These are phyloP conservation scores for Candida ortonii DNA, from an alignment of 805 yeast species.

Conservation along the genomic window DNA sequence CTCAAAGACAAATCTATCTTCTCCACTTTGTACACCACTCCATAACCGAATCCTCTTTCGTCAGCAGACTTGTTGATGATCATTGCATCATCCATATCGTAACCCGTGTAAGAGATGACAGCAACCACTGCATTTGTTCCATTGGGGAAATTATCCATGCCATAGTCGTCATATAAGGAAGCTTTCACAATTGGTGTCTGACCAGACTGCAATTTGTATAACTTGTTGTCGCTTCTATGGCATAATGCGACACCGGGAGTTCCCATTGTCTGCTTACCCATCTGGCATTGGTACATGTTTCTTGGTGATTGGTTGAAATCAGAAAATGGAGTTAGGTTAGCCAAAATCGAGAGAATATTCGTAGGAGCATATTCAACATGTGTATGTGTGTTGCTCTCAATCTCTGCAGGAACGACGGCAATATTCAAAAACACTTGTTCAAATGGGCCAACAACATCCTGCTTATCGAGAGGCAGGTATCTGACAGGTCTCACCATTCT, in stretches of 20 bases:
- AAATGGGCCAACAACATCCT: constrained; percentile 92
- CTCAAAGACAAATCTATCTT: constrained; percentile 76
- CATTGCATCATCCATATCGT: constrained; percentile 99
- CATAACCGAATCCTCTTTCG: constrained; percentile 97
- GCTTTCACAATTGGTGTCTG: constrained; percentile 98
- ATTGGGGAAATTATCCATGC: constrained; percentile 97
- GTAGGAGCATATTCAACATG: constrained; percentile 97
- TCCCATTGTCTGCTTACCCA: constrained; percentile 99
- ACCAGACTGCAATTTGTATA: constrained; percentile 89
- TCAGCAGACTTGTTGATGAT: constrained; percentile 95
- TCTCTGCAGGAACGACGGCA: constrained; percentile 92
- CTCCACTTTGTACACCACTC: constrained; percentile 93
- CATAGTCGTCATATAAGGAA: constrained; percentile 88
- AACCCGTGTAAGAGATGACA: constrained; percentile 96
- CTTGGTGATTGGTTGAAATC: constrained; percentile 99
- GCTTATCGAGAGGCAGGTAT: constrained; percentile 78
- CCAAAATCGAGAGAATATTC: constrained; percentile 88
- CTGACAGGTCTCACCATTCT: constrained; percentile 96
- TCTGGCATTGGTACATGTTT: constrained; percentile 99
- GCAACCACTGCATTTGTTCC: constrained; percentile 99
- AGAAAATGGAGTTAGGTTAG: constrained; percentile 95
- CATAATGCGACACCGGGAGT: constrained; percentile 95
- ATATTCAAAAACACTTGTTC: constrained; percentile 97
- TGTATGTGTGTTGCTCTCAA: constrained; percentile 72
- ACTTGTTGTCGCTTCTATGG: constrained; percentile 92